Conservation (phyloP, 2,329 filamentous ascomycete genomes). For the Dactylellina parvicollis region DNA sequence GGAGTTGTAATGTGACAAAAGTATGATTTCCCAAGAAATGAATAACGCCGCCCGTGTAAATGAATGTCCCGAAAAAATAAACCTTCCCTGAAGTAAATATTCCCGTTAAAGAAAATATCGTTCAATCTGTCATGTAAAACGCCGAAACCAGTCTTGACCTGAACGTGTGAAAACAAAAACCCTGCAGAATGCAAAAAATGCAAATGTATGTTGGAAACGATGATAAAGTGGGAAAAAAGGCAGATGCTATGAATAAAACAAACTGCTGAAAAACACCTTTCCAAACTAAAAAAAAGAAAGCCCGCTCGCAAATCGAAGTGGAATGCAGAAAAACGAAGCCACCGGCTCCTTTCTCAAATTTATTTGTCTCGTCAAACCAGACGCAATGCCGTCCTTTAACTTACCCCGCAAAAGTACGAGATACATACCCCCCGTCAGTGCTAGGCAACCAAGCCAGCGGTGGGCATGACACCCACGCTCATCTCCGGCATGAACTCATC, state of each 20-base stretch:
- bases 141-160: not conserved
- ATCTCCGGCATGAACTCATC: constrained; percentile 50
- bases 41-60: not conserved
- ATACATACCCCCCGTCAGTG: not conserved
- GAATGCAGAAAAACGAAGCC: constrained; percentile 15
- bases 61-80: not conserved
- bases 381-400: constrained; percentile 24
- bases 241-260: not conserved
- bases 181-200: not conserved
- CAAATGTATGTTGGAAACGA: not conserved
- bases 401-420: constrained; percentile 33
- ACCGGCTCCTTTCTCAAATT: constrained; percentile 8
- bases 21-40: not conserved
- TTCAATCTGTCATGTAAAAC: not conserved
- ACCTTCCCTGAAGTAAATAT: not conserved
- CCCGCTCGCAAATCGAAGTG: not conserved
- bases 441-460: constrained; percentile 30
- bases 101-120: not conserved
- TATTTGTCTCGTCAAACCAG: constrained; percentile 45
- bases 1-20: no score
- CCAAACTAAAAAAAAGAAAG: constrained; percentile 2
- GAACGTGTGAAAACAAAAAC: not conserved
- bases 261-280: constrained; percentile 2
- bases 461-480: constrained; percentile 49
- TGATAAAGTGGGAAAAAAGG: no score